Evolutionary conservation across 495 filamentous ascomycete genomes (phyloP).

Genomic region (Letharia columbiana): DNA sequence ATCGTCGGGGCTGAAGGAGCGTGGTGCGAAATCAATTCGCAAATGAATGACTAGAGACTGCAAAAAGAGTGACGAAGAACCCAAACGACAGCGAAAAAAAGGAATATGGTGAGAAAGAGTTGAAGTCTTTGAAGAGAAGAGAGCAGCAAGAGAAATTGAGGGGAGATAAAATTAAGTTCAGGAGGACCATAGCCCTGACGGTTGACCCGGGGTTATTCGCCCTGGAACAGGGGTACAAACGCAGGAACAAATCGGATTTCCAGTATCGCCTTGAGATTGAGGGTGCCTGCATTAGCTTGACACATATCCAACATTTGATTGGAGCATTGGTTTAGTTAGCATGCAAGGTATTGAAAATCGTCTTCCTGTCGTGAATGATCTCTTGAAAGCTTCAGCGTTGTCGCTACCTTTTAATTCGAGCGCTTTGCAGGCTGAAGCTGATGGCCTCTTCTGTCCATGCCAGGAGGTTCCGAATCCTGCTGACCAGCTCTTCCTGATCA

Average conservation of each 20-base stretch:
- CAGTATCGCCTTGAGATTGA: slow-evolving; percentile 4
- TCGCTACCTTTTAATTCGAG: neutral
- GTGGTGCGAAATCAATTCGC: slow-evolving; percentile 45
- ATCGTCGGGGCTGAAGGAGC: slow-evolving; percentile 24
- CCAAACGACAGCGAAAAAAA: slow-evolving; percentile 25
- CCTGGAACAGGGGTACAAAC: slow-evolving; percentile 16
- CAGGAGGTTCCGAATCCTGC: neutral
- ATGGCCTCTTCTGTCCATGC: neutral
- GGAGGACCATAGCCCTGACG: neutral
- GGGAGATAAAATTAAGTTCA: slow-evolving; percentile 11
- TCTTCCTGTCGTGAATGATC: neutral
- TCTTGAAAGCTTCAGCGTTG: neutral
- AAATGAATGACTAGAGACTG: slow-evolving; percentile 36
- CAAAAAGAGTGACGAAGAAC: slow-evolving; percentile 27
- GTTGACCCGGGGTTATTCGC: neutral
- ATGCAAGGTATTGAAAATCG: neutral
- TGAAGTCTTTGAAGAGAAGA: neutral
- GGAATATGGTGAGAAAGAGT: slow-evolving; percentile 18
- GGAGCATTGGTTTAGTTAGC: neutral
- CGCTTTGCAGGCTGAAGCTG: neutral
- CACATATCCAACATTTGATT: slow-evolving; percentile 8
- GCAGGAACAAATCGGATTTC: slow-evolving; percentile 18
- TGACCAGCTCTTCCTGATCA: neutral
- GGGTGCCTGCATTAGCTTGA: slow-evolving; percentile 16
- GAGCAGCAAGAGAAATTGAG: neutral